A percentile compares a stretch with the other conserved stretches of the same genome.
Evolutionary conservation across 1,284 basidiomycete genomes (phyloP).

Genomic region (Irpex sp.): DNA sequence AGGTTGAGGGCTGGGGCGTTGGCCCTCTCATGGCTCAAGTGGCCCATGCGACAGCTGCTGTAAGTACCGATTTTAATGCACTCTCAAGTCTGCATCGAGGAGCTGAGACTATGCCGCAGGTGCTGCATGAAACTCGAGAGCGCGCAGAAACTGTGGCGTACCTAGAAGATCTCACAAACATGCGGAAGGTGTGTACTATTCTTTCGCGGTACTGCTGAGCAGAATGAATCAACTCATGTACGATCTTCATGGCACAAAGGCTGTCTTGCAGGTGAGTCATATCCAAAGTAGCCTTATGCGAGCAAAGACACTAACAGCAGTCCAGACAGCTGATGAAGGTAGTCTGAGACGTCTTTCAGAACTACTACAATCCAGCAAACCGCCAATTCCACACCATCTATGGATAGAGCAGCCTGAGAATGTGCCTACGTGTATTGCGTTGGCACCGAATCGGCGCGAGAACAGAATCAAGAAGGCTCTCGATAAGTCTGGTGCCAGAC

Average conservation of each 20-base stretch:
- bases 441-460: slow-evolving; percentile 44
- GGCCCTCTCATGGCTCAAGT: slow-evolving; percentile 52
- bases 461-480: slow-evolving; percentile 35
- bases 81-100: neutral
- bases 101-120: slow-evolving; percentile 17
- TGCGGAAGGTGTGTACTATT: slow-evolving; percentile 30
- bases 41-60: slow-evolving; percentile 47
- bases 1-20: slow-evolving; percentile 44
- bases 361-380: slow-evolving; percentile 23
- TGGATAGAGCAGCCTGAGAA: slow-evolving; percentile 54
- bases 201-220: neutral
- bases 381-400: slow-evolving; percentile 36
- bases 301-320: neutral
- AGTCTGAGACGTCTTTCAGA: slow-evolving; percentile 32
- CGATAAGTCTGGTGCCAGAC: slow-evolving; percentile 31
- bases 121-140: slow-evolving; percentile 36
- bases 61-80: slow-evolving; percentile 13
- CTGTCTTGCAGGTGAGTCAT: slow-evolving; percentile 33
- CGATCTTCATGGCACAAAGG: slow-evolving; percentile 19
- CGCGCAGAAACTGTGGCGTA: slow-evolving; percentile 36
- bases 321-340: slow-evolving; percentile 29
- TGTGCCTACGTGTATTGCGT: slow-evolving; percentile 44
- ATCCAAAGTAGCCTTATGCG: neutral
- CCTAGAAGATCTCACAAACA: slow-evolving; percentile 33
- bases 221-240: neutral